phyloP scores from a whole-genome alignment of 805 yeast species.

The Ogataea ganodermae region DNA sequence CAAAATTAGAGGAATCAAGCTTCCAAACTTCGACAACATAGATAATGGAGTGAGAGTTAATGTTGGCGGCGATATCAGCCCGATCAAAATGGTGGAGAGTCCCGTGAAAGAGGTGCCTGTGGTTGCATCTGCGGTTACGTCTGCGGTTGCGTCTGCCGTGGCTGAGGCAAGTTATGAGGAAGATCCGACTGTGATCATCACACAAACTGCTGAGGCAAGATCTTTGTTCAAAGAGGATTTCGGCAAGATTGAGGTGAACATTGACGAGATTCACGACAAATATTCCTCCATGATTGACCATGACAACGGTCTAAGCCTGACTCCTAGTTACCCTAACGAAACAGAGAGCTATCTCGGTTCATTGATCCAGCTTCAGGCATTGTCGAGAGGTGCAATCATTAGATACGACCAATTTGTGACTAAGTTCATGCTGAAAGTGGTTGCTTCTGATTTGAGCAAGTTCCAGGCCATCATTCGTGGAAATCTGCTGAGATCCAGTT shows the following conservation, averaged over 20 bases:
- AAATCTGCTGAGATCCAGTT: slow-evolving; percentile 32
- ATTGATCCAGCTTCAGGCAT: slow-evolving; percentile 56
- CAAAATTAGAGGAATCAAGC: slow-evolving; percentile 61
- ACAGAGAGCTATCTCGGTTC: slow-evolving; percentile 10
- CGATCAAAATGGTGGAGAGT: slow-evolving; percentile 19
- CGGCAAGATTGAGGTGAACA: slow-evolving; percentile 21
- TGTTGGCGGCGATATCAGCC: slow-evolving; percentile 30
- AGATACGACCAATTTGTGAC: slow-evolving; percentile 67
- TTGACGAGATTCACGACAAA: slow-evolving; percentile 34
- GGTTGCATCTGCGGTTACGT: not conserved
- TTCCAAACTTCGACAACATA: slow-evolving; percentile 71
- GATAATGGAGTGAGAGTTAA: slow-evolving; percentile 38
- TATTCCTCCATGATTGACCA: slow-evolving; percentile 26
- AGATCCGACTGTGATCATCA: slow-evolving; percentile 4
- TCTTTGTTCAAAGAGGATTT: slow-evolving; percentile 22
- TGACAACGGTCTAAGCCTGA: slow-evolving; percentile 24
- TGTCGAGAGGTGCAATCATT: slow-evolving; percentile 66
- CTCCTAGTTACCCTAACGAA: not conserved
- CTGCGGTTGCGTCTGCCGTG: not conserved
- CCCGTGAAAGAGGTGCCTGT: not conserved
- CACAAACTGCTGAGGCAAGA: slow-evolving; percentile 28
- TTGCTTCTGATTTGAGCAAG: slow-evolving; percentile 48
- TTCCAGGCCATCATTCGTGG: slow-evolving; percentile 60
- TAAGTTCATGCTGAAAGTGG: slow-evolving; percentile 60
- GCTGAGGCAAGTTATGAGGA: not conserved